Conservation (phyloP, 768 basidiomycete species). For the Dentipellis fragilis region DNA sequence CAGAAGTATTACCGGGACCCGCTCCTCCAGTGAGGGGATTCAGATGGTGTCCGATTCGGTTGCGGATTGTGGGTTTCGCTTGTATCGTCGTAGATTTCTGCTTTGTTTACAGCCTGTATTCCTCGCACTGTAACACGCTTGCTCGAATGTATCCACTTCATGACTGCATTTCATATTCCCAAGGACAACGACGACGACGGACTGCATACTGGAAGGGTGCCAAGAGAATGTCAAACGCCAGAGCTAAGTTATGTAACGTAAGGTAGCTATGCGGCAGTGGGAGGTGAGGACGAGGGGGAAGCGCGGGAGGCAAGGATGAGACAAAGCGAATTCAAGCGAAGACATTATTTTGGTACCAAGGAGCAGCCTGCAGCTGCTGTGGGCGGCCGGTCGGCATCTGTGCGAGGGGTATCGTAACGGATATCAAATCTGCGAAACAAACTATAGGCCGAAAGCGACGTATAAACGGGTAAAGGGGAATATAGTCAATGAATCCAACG, state of each 20-base stretch:
- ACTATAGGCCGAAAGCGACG: neutral
- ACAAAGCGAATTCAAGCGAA: slow-evolving; percentile 1
- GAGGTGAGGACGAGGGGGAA: slow-evolving; percentile 10
- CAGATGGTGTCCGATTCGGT: neutral
- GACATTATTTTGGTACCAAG: slow-evolving; percentile 8
- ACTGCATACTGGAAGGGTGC: slow-evolving; percentile 7
- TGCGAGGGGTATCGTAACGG: slow-evolving; percentile 11
- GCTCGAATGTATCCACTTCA: neutral
- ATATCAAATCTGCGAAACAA: slow-evolving; percentile 14
- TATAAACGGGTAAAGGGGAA: neutral
- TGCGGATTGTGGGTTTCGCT: neutral
- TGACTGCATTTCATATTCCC: slow-evolving; percentile 7
- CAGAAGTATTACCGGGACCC: slow-evolving; percentile 89
- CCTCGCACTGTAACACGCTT: neutral
- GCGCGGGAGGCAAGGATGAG: no score
- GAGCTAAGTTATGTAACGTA: neutral
- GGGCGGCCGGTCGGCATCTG: neutral
- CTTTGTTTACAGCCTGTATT: slow-evolving; percentile 2
- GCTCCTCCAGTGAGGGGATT: slow-evolving; percentile 35
- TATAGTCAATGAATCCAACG: neutral
- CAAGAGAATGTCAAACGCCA: slow-evolving; percentile 10
- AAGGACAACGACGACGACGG: slow-evolving; percentile 2
- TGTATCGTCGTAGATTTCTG: slow-evolving; percentile 8
- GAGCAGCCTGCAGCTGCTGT: slow-evolving; percentile 8
- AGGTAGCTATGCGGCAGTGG: slow-evolving; percentile 5